phyloP scores from a whole-genome alignment of 805 yeast species.

The Yamadazyma tumulicola region DNA sequence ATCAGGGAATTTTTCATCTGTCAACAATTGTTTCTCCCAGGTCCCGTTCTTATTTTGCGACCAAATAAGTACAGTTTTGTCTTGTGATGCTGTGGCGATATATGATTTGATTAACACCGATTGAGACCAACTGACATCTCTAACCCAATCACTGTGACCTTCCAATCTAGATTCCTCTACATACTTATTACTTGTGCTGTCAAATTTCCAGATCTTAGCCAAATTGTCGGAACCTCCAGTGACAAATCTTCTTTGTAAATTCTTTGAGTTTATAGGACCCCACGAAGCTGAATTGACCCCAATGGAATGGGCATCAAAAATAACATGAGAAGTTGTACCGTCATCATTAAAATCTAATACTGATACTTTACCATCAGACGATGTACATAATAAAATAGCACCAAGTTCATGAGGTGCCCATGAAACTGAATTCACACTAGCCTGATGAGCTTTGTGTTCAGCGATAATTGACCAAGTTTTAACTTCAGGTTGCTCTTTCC shows the following conservation, averaged over 20 bases:
- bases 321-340: slow-evolving; percentile 65
- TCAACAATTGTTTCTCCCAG: slow-evolving; percentile 80
- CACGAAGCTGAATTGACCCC: slow-evolving; percentile 95
- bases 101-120: slow-evolving; percentile 80
- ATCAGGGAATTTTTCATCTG: slow-evolving; percentile 85
- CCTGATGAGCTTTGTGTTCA: slow-evolving; percentile 84
- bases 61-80: slow-evolving; percentile 93
- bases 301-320: slow-evolving; percentile 80
- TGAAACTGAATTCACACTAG: slow-evolving; percentile 87
- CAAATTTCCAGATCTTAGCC: slow-evolving; percentile 85
- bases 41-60: slow-evolving; percentile 65
- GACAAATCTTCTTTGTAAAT: slow-evolving; percentile 67
- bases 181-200: slow-evolving; percentile 53
- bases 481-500: slow-evolving; percentile 82
- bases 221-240: slow-evolving; percentile 95
- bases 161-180: slow-evolving; percentile 71
- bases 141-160: slow-evolving; percentile 97
- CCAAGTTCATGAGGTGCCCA: slow-evolving; percentile 99
- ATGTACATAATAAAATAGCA: slow-evolving; percentile 83
- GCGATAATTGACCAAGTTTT: slow-evolving; percentile 86
- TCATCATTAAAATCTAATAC: slow-evolving; percentile 89
- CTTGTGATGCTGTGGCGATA: slow-evolving; percentile 96
- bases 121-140: slow-evolving; percentile 99
- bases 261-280: slow-evolving; percentile 62
- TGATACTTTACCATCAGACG: slow-evolving; percentile 90